A percentile compares a stretch with the other conserved stretches of the same genome.
Evolutionary conservation across 2,329 filamentous ascomycete species (phyloP).

Genomic region (Eutypa lata): DNA sequence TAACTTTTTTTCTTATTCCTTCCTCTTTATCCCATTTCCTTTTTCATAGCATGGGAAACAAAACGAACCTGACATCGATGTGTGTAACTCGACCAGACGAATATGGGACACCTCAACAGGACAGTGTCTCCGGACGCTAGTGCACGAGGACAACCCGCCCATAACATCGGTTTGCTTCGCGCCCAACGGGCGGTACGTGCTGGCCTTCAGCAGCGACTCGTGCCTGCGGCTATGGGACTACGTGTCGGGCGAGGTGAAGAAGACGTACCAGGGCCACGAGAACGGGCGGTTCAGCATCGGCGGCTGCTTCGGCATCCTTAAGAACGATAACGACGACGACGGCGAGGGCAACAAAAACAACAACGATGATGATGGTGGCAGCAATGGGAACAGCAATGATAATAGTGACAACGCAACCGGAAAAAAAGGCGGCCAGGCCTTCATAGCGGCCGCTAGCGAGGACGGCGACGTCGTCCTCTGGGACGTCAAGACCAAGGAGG

Average conservation of each 20-base stretch:
- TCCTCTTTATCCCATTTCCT: not conserved
- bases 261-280: constrained; percentile 92
- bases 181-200: constrained; percentile 88
- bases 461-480: constrained; percentile 83
- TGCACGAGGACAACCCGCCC: constrained; percentile 92
- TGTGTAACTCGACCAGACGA: constrained; percentile 48
- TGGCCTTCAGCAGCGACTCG: constrained; percentile 88
- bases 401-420: not conserved
- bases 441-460: constrained; percentile 82
- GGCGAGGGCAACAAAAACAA: constrained; percentile 12
- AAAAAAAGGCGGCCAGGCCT: constrained; percentile 33
- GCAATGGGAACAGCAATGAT: not conserved
- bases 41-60: too few relatives aligned
- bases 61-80: too few relatives aligned
- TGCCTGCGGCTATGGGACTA: constrained; percentile 95
- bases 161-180: constrained; percentile 89
- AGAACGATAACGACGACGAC: constrained; percentile 24
- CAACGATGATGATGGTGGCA: not conserved
- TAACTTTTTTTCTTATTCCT: constrained; percentile 2
- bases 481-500: constrained; percentile 83
- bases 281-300: constrained; percentile 84
- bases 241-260: constrained; percentile 83
- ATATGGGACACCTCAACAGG: constrained; percentile 96
- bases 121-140: constrained; percentile 89
- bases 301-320: constrained; percentile 75